Conservation (phyloP, 163 green algal genomes). For the Picocystis sp. region DNA sequence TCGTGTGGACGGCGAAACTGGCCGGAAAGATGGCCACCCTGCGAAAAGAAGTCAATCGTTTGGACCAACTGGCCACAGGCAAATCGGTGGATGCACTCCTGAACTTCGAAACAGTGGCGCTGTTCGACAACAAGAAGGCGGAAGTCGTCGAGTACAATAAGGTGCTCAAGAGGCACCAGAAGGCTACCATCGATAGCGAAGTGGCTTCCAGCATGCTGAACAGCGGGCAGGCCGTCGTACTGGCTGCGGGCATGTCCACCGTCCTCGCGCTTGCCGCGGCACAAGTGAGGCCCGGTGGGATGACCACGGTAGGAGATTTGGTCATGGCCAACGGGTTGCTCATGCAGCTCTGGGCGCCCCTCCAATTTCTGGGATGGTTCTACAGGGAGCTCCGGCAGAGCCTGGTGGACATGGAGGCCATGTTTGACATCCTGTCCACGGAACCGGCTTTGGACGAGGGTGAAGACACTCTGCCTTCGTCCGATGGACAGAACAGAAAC, state of each 20-base stretch:
- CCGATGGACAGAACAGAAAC: neutral
- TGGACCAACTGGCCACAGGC: conserved; percentile 63
- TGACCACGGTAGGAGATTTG: conserved; percentile 65
- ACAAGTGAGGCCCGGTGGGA: no score
- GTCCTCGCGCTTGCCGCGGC: conserved; percentile 35
- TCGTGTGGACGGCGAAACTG: conserved; percentile 57
- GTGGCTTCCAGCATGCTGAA: conserved; percentile 58
- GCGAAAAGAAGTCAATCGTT: conserved; percentile 56
- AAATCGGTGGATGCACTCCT: conserved; percentile 76
- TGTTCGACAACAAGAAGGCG: conserved; percentile 25
- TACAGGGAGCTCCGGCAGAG: conserved; percentile 36
- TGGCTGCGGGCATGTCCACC: conserved; percentile 44
- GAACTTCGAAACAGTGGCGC: conserved; percentile 56
- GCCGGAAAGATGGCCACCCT: conserved; percentile 38
- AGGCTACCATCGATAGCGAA: conserved; percentile 53
- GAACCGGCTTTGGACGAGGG: conserved; percentile 5
- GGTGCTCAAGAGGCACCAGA: conserved; percentile 48
- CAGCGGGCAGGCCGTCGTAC: conserved; percentile 58
- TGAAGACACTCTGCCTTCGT: neutral
- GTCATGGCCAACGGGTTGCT: conserved; percentile 88
- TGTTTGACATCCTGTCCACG: conserved; percentile 68
- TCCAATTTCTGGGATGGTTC: conserved; percentile 79
- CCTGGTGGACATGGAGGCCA: conserved; percentile 86
- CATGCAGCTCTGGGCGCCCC: conserved; percentile 81
- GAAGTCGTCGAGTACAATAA: conserved; percentile 48